These are phyloP conservation scores for Chondrostereum purpureum DNA, from an alignment of 1,284 basidiomycete species.

Conservation along the genomic window DNA sequence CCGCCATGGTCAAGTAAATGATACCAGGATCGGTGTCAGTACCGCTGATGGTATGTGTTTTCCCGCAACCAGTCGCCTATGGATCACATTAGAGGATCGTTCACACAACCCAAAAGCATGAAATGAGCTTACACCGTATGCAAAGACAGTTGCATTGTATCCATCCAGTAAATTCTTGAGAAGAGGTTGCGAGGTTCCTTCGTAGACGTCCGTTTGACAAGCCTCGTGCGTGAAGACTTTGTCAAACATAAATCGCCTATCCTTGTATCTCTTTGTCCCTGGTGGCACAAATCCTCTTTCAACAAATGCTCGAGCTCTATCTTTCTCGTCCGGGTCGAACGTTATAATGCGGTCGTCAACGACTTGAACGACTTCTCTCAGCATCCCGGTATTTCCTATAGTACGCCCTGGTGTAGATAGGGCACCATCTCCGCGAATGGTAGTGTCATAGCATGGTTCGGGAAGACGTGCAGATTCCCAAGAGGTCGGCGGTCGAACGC, in stretches of 20 bases:
- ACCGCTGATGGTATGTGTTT: slow-evolving; percentile 96
- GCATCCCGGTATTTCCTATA: slow-evolving; percentile 42
- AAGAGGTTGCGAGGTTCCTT: slow-evolving; percentile 77
- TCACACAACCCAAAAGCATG: slow-evolving; percentile 1
- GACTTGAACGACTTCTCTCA: slow-evolving; percentile 73
- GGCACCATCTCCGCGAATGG: slow-evolving; percentile 75
- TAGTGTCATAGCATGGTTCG: slow-evolving; percentile 58
- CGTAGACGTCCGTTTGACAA: slow-evolving; percentile 81
- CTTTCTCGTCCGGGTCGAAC: slow-evolving; percentile 92
- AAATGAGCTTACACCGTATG: slow-evolving; percentile 77
- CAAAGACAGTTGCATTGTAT: slow-evolving; percentile 96
- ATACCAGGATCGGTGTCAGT: slow-evolving; percentile 82
- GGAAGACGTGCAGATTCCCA: slow-evolving; percentile 81
- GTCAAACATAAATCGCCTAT: slow-evolving; percentile 94
- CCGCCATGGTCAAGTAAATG: slow-evolving; percentile 94
- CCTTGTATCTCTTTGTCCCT: slow-evolving; percentile 86
- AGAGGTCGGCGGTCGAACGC: slow-evolving; percentile 81
- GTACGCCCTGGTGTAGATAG: slow-evolving; percentile 61
- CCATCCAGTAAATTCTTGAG: slow-evolving; percentile 82
- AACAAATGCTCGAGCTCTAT: slow-evolving; percentile 67
- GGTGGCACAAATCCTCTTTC: slow-evolving; percentile 77
- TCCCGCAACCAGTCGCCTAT: slow-evolving; percentile 95
- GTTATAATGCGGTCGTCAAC: slow-evolving; percentile 85
- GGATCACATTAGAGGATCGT: slow-evolving; percentile 12
- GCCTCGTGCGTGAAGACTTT: slow-evolving; percentile 79